Evolutionary conservation across 2,329 filamentous ascomycete species (phyloP), one percentile per base, ranked within the genome.

Genomic region (Pseudocercospora pini-densiflorae): DNA sequence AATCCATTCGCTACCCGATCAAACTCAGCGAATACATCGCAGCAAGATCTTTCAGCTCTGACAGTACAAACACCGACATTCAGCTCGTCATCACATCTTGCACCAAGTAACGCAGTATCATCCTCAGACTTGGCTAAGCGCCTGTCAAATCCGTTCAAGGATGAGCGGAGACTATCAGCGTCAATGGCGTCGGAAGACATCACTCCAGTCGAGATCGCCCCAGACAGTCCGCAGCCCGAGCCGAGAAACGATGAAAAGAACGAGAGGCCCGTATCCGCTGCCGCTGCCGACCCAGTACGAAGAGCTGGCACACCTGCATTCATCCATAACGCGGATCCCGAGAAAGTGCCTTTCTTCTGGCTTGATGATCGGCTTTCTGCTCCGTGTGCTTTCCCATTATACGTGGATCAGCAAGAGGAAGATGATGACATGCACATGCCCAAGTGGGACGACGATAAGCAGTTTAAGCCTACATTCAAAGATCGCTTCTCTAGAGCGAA

Each of bases 361-460:
- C 71, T 84, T 10, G 82, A 86, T 71, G 83, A 86, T 69, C 77
- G 82, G 33, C 73, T 86, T 12, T 78, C 76, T 19, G 81, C 80
- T 8, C 82, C 83, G 23, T 77, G 77, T 65, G 72, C 70, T 0
- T 83, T 82, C 71, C 80, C 84, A 4, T 71, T 86, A 21, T 84
- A 84, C 68, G 76, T 78, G 14, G 81, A 86, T 66, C 80, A 85
- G 66, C 78, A 81, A 57, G 85, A 87, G 71, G 79, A 80, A 27
- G 85, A 87, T 67, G 85, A 87, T 67, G 81, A 83, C 27, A 80
- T 86, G 75, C 85, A 87, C 65, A 83, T 84, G 78, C 85, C 85
- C 9, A 77, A 78, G 55, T 81, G 81, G 58, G 82, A 85, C 68
- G 81, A 84, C 62, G 83, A 85, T 65, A 77, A 80, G 64, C 75